Conservation (phyloP, 2,329 filamentous ascomycete genomes). For the Fusarium albidum region DNA sequence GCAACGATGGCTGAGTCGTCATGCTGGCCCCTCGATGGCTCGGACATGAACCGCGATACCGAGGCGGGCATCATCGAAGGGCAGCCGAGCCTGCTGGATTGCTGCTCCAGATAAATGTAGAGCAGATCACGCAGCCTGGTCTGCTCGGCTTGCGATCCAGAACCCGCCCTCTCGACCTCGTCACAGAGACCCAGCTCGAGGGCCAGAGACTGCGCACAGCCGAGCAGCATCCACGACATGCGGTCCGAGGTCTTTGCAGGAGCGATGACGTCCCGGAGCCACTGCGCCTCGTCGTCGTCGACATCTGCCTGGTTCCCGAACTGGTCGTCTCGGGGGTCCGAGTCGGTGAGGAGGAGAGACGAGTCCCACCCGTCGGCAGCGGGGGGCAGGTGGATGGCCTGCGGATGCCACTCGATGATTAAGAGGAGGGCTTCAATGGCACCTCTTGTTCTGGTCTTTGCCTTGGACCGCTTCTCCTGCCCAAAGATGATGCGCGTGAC, state of each 20-base stretch:
- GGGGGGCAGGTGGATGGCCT: slow-evolving; percentile 61
- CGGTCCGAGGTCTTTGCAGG: slow-evolving; percentile 59
- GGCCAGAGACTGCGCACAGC: slow-evolving; percentile 38
- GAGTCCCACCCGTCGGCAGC: slow-evolving; percentile 63
- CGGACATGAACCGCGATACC: background rate
- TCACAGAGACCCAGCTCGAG: slow-evolving; percentile 26
- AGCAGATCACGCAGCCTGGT: slow-evolving; percentile 10
- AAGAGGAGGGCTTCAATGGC: slow-evolving; percentile 62
- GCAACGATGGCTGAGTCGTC: slow-evolving; percentile 5
- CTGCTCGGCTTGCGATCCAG: slow-evolving; percentile 1
- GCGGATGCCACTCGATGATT: slow-evolving; percentile 65
- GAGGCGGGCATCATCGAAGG: slow-evolving; percentile 20
- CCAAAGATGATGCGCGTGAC: slow-evolving; percentile 62
- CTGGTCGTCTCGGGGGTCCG: slow-evolving; percentile 43
- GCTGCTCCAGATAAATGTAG: slow-evolving; percentile 25
- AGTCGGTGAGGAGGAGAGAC: slow-evolving; percentile 54
- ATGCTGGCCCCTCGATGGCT: background rate
- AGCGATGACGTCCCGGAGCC: slow-evolving; percentile 62
- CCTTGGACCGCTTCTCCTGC: slow-evolving; percentile 59
- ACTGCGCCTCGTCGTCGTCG: slow-evolving; percentile 34
- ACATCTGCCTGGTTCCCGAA: slow-evolving; percentile 19
- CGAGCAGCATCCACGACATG: slow-evolving; percentile 68
- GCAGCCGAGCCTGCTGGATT: slow-evolving; percentile 21
- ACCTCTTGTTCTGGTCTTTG: slow-evolving; percentile 57
- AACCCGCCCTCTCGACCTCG: background rate